These are phyloP conservation scores for Poa pratensis DNA, from an alignment of 176 grass and related monocot genomes.

Conservation along the genomic window DNA sequence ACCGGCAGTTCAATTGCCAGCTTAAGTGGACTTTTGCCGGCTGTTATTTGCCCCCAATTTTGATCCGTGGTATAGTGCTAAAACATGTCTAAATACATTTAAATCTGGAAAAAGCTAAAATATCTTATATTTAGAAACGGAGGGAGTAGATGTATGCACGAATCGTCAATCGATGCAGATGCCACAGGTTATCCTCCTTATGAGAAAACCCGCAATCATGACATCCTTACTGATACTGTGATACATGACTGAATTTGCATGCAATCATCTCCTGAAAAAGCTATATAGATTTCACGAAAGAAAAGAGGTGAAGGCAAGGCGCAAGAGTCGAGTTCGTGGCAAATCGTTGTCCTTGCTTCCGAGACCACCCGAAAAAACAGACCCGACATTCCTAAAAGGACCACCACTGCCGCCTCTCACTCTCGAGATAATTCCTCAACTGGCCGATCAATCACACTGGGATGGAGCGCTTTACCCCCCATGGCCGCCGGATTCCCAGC, in stretches of 20 bases:
- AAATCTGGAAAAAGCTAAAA: too few relatives aligned
- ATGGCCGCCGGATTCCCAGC: constrained; percentile 16
- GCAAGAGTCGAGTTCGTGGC: constrained; percentile 1
- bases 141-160: too few relatives aligned
- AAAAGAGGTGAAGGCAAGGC: not conserved
- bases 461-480: not conserved
- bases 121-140: too few relatives aligned
- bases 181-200: not conserved
- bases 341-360: not conserved
- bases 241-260: not conserved
- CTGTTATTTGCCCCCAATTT: too few relatives aligned
- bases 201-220: not conserved
- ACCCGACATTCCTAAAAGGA: not conserved
- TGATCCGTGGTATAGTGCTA: too few relatives aligned
- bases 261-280: not conserved
- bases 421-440: constrained; percentile 14
- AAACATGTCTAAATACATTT: too few relatives aligned
- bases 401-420: not conserved
- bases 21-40: too few relatives aligned
- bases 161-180: too few relatives aligned
- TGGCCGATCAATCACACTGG: not conserved
- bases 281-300: not conserved
- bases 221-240: not conserved
- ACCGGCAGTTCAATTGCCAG: too few relatives aligned
- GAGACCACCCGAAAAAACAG: not conserved